Conservation (phyloP, 2,329 filamentous ascomycete genomes). For the Pseudogymnoascus verrucosus region DNA sequence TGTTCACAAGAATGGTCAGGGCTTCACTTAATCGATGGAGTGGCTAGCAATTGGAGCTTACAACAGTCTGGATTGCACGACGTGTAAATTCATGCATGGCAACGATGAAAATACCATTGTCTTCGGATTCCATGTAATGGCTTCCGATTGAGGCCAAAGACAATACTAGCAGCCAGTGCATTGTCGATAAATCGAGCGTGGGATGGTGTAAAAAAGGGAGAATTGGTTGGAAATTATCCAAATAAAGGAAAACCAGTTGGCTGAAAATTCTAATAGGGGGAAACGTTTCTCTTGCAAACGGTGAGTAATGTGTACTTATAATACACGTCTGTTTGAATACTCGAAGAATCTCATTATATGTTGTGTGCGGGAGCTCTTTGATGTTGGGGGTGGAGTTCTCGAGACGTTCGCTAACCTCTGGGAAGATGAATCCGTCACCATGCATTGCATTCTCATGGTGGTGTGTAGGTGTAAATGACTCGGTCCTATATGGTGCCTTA, state of each 20-base stretch:
- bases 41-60: conserved; percentile 15
- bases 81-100: conserved; percentile 36
- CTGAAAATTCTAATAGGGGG: conserved; percentile 15
- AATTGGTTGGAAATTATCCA: conserved; percentile 32
- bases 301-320: conserved; percentile 13
- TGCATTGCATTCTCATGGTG: neutral
- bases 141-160: conserved; percentile 34
- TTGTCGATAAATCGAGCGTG: conserved; percentile 29
- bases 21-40: neutral
- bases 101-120: conserved; percentile 24
- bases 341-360: conserved; percentile 17
- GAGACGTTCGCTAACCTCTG: conserved; percentile 3
- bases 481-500: conserved; percentile 16
- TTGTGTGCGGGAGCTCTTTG: conserved; percentile 12
- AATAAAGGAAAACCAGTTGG: conserved; percentile 29
- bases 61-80: conserved; percentile 30
- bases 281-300: conserved; percentile 14
- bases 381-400: neutral
- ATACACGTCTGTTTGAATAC: conserved; percentile 18
- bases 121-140: conserved; percentile 25
- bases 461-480: conserved; percentile 10
- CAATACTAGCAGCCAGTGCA: conserved; percentile 34
- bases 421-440: conserved; percentile 9
- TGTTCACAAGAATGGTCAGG: conserved; percentile 1
- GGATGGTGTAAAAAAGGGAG: conserved; percentile 34